Evolutionary conservation across 73 alveolate species (phyloP).

Genomic region (Tetrahymena malaccensis): DNA sequence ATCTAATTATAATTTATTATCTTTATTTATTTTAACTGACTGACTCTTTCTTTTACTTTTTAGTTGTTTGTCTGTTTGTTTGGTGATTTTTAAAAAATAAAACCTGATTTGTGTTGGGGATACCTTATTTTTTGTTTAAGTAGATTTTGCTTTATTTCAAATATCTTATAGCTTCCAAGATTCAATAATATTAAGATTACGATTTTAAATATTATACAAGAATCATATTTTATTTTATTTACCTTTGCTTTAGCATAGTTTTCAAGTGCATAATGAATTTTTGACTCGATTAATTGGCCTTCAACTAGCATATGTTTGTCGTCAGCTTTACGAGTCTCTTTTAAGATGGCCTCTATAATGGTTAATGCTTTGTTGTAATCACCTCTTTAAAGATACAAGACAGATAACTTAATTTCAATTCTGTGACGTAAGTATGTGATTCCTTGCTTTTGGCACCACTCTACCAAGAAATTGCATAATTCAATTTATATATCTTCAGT

Average conservation of each 20-base stretch:
- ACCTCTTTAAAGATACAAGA: conserved; percentile 36
- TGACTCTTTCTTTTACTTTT: too few species aligned
- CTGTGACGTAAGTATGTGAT: conserved; percentile 61
- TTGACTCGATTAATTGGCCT: conserved; percentile 58
- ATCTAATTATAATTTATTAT: too few species aligned
- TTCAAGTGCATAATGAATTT: conserved; percentile 59
- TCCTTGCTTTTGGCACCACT: conserved; percentile 58
- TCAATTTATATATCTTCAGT: conserved; percentile 43
- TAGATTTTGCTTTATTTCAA: too few species aligned
- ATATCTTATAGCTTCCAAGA: too few species aligned
- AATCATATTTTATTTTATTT: not conserved
- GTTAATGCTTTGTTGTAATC: conserved; percentile 45
- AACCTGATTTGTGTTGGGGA: too few species aligned
- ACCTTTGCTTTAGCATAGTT: conserved; percentile 74
- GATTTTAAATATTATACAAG: too few species aligned
- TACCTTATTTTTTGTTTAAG: too few species aligned
- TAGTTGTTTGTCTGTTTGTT: too few species aligned
- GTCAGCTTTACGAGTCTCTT: conserved; percentile 64
- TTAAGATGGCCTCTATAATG: conserved; percentile 36
- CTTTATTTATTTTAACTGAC: too few species aligned
- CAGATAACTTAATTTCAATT: conserved; percentile 62
- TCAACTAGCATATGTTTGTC: conserved; percentile 66
- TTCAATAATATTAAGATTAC: too few species aligned
- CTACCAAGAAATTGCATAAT: conserved; percentile 53
- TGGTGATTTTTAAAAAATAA: too few species aligned